Conservation (phyloP, 164 flowering plant genomes). For the Macadamia integrifolia region DNA sequence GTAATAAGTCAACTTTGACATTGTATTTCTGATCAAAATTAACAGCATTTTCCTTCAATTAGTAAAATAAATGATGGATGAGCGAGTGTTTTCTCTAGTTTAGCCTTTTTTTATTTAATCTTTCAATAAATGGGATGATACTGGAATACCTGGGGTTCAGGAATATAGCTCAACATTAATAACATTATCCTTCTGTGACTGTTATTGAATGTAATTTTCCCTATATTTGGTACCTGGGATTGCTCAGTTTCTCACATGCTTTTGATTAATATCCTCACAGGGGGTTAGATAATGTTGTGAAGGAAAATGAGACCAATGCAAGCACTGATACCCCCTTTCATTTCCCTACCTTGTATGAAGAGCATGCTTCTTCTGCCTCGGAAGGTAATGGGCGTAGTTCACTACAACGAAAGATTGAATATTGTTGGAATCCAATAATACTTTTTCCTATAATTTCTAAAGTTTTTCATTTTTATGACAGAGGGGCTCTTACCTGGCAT, state of each 20-base stretch:
- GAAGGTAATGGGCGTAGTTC: slow-evolving; percentile 15
- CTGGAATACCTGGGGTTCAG: no score
- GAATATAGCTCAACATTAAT: not conserved
- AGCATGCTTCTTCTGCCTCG: slow-evolving; percentile 16
- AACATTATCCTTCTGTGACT: no score
- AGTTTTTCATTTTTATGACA: slow-evolving; percentile 11
- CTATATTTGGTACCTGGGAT: not conserved
- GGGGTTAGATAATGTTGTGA: slow-evolving; percentile 12
- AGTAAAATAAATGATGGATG: no score
- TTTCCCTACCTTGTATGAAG: slow-evolving; percentile 24
- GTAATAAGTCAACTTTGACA: no score
- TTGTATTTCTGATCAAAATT: no score
- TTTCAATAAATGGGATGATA: no score
- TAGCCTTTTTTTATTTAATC: no score
- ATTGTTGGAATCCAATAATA: slow-evolving; percentile 8
- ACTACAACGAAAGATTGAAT: not conserved
- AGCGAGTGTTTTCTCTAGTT: no score
- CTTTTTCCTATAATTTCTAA: not conserved
- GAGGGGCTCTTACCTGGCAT: slow-evolving; percentile 64
- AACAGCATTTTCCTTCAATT: no score
- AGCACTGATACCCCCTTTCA: slow-evolving; percentile 14
- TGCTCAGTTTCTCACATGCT: not conserved
- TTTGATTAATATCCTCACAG: slow-evolving; percentile 11
- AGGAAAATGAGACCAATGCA: slow-evolving; percentile 15
- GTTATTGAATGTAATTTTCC: not conserved